Evolutionary conservation across 371 early-diverging fungal genomes (phyloP), one percentile per base, ranked within the genome.

Genomic region (Blakeslea trispora): DNA sequence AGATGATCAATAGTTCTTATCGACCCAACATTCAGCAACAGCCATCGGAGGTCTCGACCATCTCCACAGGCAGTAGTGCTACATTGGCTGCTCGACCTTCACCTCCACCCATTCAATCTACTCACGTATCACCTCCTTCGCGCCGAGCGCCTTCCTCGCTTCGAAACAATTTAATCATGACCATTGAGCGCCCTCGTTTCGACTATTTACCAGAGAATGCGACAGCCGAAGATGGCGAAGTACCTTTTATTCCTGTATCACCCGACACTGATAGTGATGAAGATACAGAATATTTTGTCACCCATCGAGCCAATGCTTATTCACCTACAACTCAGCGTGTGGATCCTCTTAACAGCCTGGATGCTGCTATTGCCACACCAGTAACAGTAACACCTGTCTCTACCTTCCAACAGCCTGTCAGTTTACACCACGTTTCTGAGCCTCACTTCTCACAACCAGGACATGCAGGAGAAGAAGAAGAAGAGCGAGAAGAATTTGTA

Each of bases 231-330:
- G 54, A 61, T 32, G 67, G 63, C 2, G 66, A 54, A 35, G 37
- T 58, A 34, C 63, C 63, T 17, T 67, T 67, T 59, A 53, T 67
- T 45, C 68, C 68, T 11, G 68, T 67, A 17, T 67, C 68, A 40
- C 68, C 68, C 45, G 68, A 67, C 37, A 58, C 67, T 4, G 50
- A 50, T 35, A 62, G 63, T 21, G 68, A 67, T 56, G 68, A 67
- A 42, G 63, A 57, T 28, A 28, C 28, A 15, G 19, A 50, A 9
- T 53, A 58, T 32, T 63, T 54, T 22, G 19, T 18, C 14, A 14
- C 13, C 11, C 37, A 37, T 10, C 37, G 37, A 9, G 37, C 14
- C 2, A 37, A 37, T 10, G 37, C 9, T 13, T 37, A 37, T 37
- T 37, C 37, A 37, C 37, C 37, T 37, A 37, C 37, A 37, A 37